Evolutionary conservation across 352 stramenopile species (phyloP).

Genomic region (Phytopythium sindhum): DNA sequence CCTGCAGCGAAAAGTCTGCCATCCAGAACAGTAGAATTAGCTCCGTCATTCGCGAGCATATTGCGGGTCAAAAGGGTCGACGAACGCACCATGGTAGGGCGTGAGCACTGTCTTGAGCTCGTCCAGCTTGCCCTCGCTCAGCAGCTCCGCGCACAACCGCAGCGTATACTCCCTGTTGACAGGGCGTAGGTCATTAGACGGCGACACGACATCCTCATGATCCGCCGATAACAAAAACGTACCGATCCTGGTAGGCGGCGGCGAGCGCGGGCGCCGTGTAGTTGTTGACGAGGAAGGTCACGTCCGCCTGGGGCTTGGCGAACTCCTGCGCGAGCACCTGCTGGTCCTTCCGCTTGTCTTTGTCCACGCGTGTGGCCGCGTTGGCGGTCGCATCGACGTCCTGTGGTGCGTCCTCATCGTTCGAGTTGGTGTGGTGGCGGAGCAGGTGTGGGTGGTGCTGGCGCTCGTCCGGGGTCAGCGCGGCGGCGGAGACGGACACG

Average conservation of each 20-base stretch:
- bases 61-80: conserved; percentile 4
- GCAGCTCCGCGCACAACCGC: conserved; percentile 64
- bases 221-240: conserved; percentile 16
- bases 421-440: not conserved
- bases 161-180: conserved; percentile 67
- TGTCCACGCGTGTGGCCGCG: not conserved
- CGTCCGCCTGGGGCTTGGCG: conserved; percentile 65
- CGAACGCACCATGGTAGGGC: conserved; percentile 59
- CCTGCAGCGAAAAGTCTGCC: conserved; percentile 42
- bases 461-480: conserved; percentile 4
- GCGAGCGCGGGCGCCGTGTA: conserved; percentile 95
- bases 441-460: conserved; percentile 1
- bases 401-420: not conserved
- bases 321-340: conserved; percentile 62
- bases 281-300: conserved; percentile 92
- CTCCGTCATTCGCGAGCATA: not conserved
- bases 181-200: not conserved
- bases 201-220: not conserved
- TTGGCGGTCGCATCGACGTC: not conserved
- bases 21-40: conserved; percentile 3
- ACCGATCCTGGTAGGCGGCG: conserved; percentile 93
- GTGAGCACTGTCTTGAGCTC: conserved; percentile 67
- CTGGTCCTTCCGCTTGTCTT: conserved; percentile 25
- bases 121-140: conserved; percentile 71
- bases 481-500: not conserved